Conservation (phyloP, 2,329 filamentous ascomycete species). For the Xylaria sp. region DNA sequence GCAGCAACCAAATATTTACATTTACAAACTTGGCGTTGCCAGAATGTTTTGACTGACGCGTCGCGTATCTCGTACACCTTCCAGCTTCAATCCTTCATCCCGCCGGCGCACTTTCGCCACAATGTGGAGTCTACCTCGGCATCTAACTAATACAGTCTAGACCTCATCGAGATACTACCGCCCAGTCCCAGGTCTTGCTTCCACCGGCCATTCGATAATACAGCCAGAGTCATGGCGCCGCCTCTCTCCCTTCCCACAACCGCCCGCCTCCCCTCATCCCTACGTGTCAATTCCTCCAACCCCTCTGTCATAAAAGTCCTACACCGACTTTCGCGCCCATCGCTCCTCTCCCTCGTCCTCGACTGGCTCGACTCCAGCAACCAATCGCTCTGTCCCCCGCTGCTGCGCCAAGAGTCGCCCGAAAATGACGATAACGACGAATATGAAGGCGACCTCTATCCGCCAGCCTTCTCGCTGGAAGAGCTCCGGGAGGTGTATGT, state of each 20-base stretch:
- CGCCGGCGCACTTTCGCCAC: not conserved
- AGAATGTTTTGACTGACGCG: not conserved
- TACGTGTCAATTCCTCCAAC: conserved; percentile 62
- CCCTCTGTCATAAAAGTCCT: conserved; percentile 61
- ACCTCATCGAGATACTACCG: not conserved
- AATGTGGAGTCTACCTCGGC: not conserved
- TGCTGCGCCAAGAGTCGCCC: conserved; percentile 41
- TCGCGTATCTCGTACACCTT: not conserved
- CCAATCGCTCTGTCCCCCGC: conserved; percentile 54
- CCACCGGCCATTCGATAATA: not conserved
- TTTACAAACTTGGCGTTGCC: no score
- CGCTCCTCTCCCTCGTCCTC: conserved; percentile 65
- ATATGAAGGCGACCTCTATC: conserved; percentile 62
- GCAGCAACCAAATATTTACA: no score
- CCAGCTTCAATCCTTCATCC: not conserved
- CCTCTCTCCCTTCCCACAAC: conserved; percentile 64
- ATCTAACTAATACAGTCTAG: not conserved
- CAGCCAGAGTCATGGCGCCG: conserved; percentile 38
- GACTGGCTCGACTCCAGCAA: conserved; percentile 72
- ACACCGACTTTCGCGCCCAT: conserved; percentile 63
- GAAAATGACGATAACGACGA: conserved; percentile 50
- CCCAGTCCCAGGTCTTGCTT: not conserved
- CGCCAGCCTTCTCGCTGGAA: conserved; percentile 58
- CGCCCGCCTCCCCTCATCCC: conserved; percentile 63
- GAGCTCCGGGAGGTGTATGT: conserved; percentile 62